Evolutionary conservation across 2,329 filamentous ascomycete species (phyloP).

Genomic region (Xylariaceae sp.): DNA sequence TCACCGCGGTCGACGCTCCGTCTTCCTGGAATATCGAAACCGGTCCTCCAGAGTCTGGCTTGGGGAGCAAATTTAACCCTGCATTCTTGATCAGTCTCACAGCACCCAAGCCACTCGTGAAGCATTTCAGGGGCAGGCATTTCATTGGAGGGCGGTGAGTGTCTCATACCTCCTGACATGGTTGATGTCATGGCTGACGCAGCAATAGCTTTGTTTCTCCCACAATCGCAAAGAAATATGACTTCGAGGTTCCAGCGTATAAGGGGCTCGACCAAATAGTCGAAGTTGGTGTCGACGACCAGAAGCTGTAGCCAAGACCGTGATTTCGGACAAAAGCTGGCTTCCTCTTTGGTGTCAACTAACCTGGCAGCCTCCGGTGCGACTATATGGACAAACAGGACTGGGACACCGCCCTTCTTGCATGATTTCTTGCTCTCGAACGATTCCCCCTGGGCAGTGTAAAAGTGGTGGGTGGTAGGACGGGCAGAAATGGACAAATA

Average conservation of each 20-base stretch:
- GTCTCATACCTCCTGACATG: conserved; percentile 14
- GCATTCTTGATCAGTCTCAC: conserved; percentile 81
- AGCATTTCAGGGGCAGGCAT: conserved; percentile 81
- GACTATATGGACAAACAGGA: conserved; percentile 57
- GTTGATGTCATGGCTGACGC: conserved; percentile 18
- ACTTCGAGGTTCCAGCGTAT: conserved; percentile 78
- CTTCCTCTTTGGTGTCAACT: conserved; percentile 41
- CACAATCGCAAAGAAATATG: conserved; percentile 79
- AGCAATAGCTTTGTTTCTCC: conserved; percentile 70
- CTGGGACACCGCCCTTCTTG: conserved; percentile 56
- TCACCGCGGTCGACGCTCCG: conserved; percentile 88
- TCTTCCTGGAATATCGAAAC: conserved; percentile 92
- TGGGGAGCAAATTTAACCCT: conserved; percentile 79
- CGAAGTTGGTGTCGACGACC: conserved; percentile 58
- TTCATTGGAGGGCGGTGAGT: conserved; percentile 81
- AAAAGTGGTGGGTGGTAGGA: conserved; percentile 48
- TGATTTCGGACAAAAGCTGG: neutral
- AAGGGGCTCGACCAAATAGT: conserved; percentile 85
- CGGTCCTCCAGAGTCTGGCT: conserved; percentile 74
- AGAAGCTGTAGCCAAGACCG: conserved; percentile 48
- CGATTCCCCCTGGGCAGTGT: conserved; percentile 45
- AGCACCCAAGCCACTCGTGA: conserved; percentile 86
- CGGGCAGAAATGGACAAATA: conserved; percentile 57
- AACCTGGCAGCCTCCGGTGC: conserved; percentile 53
- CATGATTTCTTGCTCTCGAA: conserved; percentile 43